These are phyloP conservation scores for Dactylis glomerata DNA, from an alignment of 176 grass and related monocot species.

Conservation along the genomic window DNA sequence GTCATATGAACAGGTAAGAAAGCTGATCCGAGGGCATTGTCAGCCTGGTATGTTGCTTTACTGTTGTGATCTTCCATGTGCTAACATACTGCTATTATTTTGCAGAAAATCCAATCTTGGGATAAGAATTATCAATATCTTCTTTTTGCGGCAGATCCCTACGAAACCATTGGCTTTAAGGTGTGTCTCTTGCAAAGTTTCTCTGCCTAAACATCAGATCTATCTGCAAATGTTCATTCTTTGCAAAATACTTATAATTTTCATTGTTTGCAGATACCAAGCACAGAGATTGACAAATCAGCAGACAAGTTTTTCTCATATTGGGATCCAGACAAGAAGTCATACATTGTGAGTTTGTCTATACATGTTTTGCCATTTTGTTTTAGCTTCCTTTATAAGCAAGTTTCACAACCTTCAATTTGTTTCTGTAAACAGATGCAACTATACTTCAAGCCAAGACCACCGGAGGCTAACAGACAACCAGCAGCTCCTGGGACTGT, in stretches of 20 bases:
- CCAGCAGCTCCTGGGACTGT: slow-evolving; percentile 57
- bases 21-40: slow-evolving; percentile 3
- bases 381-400: slow-evolving; percentile 3
- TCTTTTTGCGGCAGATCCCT: slow-evolving; percentile 90
- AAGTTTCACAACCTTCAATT: not conserved
- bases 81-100: slow-evolving; percentile 15
- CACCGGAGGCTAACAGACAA: slow-evolving; percentile 63
- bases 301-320: slow-evolving; percentile 83
- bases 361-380: not conserved
- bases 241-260: not conserved
- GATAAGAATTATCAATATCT: slow-evolving; percentile 94
- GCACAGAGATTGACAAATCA: slow-evolving; percentile 89
- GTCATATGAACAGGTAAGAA: slow-evolving; percentile 92
- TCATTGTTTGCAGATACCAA: slow-evolving; percentile 63
- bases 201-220: slow-evolving; percentile 3
- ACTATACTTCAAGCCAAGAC: slow-evolving; percentile 86
- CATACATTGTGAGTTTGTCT: slow-evolving; percentile 56
- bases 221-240: not conserved
- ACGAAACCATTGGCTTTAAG: slow-evolving; percentile 88
- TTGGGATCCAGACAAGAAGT: slow-evolving; percentile 99
- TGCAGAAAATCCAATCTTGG: slow-evolving; percentile 81
- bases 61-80: not conserved
- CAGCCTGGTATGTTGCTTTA: not conserved
- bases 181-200: slow-evolving; percentile 24
- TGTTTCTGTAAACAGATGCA: slow-evolving; percentile 62